Evolutionary conservation across 2,329 filamentous ascomycete species (phyloP).

Genomic region (Hymenoscyphus scutula): DNA sequence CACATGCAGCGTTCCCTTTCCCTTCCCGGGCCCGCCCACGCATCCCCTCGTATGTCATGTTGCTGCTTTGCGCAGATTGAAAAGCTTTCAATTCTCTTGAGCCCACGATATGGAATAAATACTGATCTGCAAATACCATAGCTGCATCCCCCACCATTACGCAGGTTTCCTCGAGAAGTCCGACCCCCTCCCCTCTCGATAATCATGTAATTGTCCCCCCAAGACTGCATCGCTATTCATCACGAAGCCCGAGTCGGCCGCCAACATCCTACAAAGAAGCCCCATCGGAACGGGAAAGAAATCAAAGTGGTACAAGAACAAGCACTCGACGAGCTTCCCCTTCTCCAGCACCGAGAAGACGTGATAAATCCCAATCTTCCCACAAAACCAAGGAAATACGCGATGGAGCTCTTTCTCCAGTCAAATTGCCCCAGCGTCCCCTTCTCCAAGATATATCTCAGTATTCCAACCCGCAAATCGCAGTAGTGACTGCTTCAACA

Average conservation of each 20-base stretch:
- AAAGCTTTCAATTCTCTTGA: neutral
- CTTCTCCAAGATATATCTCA: constrained; percentile 64
- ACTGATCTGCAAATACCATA: constrained; percentile 31
- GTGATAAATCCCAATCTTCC: constrained; percentile 34
- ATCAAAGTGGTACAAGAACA: constrained; percentile 30
- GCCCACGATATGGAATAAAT: constrained; percentile 10
- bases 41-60: constrained; percentile 37
- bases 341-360: constrained; percentile 33
- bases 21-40: constrained; percentile 36
- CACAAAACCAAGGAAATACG: constrained; percentile 18
- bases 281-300: constrained; percentile 46
- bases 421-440: constrained; percentile 38
- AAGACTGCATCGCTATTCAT: constrained; percentile 50
- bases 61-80: neutral
- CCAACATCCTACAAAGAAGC: constrained; percentile 44
- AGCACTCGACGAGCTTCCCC: constrained; percentile 27
- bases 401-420: constrained; percentile 23
- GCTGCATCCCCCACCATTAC: constrained; percentile 52
- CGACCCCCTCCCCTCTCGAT: constrained; percentile 54
- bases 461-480: constrained; percentile 61
- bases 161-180: constrained; percentile 51
- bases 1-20: constrained; percentile 39
- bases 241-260: constrained; percentile 54
- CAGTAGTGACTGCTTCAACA: constrained; percentile 49
- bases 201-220: constrained; percentile 46